phyloP scores from a whole-genome alignment of 495 filamentous ascomycete species.

The Penicillium canariense region DNA sequence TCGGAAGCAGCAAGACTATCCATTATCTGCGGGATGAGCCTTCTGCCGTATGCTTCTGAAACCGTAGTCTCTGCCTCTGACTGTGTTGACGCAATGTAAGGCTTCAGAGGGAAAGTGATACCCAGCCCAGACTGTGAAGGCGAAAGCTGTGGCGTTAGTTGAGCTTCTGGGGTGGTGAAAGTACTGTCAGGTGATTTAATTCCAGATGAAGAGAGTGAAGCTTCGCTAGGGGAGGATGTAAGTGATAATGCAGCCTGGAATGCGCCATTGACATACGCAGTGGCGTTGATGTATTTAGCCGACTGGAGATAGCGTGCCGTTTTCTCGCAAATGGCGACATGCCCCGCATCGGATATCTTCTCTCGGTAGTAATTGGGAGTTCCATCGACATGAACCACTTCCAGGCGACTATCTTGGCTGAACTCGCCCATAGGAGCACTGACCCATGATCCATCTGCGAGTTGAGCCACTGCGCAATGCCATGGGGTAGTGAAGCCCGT shows the following conservation, averaged over 20 bases:
- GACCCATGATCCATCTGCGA: constrained; percentile 4
- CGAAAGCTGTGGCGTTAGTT: not conserved
- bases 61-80: not conserved
- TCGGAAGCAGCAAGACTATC: constrained; percentile 1
- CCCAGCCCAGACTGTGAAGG: not conserved
- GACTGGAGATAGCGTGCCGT: constrained; percentile 8
- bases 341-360: constrained; percentile 1
- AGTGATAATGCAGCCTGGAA: not conserved
- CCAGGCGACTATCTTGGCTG: constrained; percentile 1
- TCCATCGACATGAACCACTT: constrained; percentile 7
- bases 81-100: not conserved
- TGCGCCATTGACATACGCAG: constrained; percentile 1
- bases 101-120: not conserved
- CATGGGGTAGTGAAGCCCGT: constrained; percentile 10
- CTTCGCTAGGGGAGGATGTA: constrained; percentile 1
- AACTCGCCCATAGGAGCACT: constrained; percentile 12
- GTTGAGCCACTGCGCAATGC: constrained; percentile 7
- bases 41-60: constrained; percentile 4
- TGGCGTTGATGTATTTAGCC: constrained; percentile 3
- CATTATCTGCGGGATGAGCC: constrained; percentile 8
- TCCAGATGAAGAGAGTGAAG: not conserved
- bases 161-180: not conserved
- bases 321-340: not conserved
- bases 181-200: not conserved
- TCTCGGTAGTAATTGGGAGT: constrained; percentile 2